Base-by-base conservation (phyloP, 2,329 filamentous ascomycete species). In the Diaporthe velutina region DNA sequence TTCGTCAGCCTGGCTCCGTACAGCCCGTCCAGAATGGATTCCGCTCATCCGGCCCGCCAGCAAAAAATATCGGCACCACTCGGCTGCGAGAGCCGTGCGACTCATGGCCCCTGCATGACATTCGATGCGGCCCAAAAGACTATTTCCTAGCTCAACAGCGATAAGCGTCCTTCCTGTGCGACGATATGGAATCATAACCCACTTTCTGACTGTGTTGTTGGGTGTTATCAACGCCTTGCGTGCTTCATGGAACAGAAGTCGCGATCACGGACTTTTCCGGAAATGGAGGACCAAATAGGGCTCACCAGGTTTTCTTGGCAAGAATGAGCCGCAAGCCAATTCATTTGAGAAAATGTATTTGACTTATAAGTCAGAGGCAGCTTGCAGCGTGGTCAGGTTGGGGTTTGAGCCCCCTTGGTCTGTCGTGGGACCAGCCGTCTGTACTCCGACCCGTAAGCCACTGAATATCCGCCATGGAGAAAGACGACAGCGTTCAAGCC, bases 221-320 rank as follows among this genome's bases (percentile, higher is more conserved):
- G 64, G 5, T n/a, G 28, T 17, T 52, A 38, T 67, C 45, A 52
- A 28, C 8, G 64, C 33, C 64, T 67, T 67, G 64, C 64, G 64
- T 67, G 64, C 30, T 67, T 52, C 64, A 45, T 67, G 45, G 64
- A 67, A 67, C 64, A 38, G n/a, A 67, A 67, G n/a, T 40, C 64
- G 64, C 64, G 48, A 67, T 67, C n/a, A 38, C 45, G 25, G 2
- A 28, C 13, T 38, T 25, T 67, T 52, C 33, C 30, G 7, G 3
- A 67, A 10, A 6, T 38, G n/a, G 30, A 33, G 19, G 12, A 52
- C 12, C 4, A 22, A 38, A 25, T 19, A 17, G 15, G 6, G 7
- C 19, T 67, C 38, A 13, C 15, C 8, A 25, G 22, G n/a, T 19
- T 1, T 13, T 25, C 22, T 28, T 50, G 64, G 64, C 30, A 67